These are phyloP conservation scores for Stygiomarasmius scandens DNA, from an alignment of 1,284 basidiomycete genomes.

Conservation along the genomic window DNA sequence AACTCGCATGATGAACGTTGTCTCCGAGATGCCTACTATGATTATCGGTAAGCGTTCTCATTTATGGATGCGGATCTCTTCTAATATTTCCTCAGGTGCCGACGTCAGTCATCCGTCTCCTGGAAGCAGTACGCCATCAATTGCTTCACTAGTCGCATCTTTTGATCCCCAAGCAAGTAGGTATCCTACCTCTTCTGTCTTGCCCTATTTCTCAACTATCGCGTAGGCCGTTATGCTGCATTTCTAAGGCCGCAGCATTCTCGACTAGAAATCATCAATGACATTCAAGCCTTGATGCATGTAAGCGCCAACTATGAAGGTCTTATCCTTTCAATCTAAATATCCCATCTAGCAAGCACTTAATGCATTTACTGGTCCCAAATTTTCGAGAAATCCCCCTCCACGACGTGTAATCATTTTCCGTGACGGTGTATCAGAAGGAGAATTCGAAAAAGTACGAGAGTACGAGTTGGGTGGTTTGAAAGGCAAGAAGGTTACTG, in stretches of 20 bases:
- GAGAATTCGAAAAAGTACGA: conserved; percentile 35
- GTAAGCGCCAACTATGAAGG: conserved; percentile 23
- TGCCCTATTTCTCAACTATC: background rate
- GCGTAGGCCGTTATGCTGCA: conserved; percentile 27
- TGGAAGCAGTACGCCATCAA: conserved; percentile 36
- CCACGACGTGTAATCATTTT: conserved; percentile 31
- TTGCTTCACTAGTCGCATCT: conserved; percentile 39
- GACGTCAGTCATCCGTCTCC: conserved; percentile 45
- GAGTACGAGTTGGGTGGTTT: conserved; percentile 30
- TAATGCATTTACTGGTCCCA: background rate
- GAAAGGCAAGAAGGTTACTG: conserved; percentile 24
- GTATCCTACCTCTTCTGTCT: background rate
- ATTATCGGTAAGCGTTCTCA: conserved; percentile 32
- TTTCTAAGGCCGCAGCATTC: conserved; percentile 46
- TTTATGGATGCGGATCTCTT: too few species aligned
- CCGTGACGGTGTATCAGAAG: conserved; percentile 44
- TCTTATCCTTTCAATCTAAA: conserved; percentile 16
- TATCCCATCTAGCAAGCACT: background rate
- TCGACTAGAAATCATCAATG: conserved; percentile 52
- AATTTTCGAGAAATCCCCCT: background rate
- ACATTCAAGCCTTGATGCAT: conserved; percentile 44
- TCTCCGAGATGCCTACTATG: conserved; percentile 32
- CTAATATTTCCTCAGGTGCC: too few species aligned
- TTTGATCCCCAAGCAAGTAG: conserved; percentile 27
- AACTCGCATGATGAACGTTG: conserved; percentile 21